Base-by-base conservation (phyloP, 768 basidiomycete species). In the Amanita pseudoporphyria region DNA sequence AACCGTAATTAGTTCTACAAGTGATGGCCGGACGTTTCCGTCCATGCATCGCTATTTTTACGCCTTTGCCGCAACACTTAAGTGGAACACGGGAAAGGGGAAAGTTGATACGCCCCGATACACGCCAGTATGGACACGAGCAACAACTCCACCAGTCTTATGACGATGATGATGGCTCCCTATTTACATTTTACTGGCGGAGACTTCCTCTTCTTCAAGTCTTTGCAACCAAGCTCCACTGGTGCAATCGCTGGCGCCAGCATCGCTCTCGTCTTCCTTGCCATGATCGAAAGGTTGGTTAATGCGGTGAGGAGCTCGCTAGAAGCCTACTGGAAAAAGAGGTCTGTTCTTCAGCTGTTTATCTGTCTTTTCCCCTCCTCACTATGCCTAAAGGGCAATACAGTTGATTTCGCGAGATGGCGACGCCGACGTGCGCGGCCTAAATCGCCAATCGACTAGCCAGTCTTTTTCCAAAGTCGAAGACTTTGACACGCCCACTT, bases 181-280 rank as follows among this genome's bases (percentile, higher is more conserved):
- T 87, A 75, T 63, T 65, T 90, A 13, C 87, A 89, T 60, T 84
- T 87, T 55, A 72, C 73, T 18, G 66, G 68, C 0, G 79, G 80
- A 0, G 86, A 88, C 54, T 67, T 69, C 45, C 71, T 90, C 9
- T 67, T 78, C 63, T 92, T 93, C 68, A 56, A 77, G 51, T 65
- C 73, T 1, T 86, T 84, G 82, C 65, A 62, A 5, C 90, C 92
- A 0, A 72, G 72, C 2, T 82, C 87, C 0, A 54, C 67, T 5
- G 89, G 85, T 18, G 81, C 84, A 0, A 76, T 89, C 31, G 78
- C 77, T 18, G 90, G 86, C 0, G 82, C 88, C 33, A 86, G 82
- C 59, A 71, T 94, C 49, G 81, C 74, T 0, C 68, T 94, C 18
- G 69, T 84, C 57, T 32, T 84, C 30, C 67, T 93, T 30, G 80